Evolutionary conservation across 163 green algal genomes (phyloP).

Genomic region (Scenedesmus sp.): DNA sequence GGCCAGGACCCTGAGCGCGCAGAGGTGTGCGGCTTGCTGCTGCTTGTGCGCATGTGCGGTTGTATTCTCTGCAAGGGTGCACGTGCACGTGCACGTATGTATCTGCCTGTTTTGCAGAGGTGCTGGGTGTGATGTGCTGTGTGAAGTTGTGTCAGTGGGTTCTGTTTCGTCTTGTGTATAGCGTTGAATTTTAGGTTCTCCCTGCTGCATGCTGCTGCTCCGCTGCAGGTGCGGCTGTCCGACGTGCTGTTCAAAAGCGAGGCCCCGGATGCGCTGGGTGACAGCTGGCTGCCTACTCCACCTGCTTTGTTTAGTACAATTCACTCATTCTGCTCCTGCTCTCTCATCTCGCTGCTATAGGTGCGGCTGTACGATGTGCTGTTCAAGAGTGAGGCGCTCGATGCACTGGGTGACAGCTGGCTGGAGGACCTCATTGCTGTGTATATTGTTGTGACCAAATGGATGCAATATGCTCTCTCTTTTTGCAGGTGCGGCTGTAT

Average conservation of each 20-base stretch:
- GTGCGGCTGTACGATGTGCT: constrained; percentile 86
- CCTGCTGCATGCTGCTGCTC: neutral
- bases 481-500: constrained; percentile 76
- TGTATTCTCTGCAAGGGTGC: too few relatives aligned
- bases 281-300: constrained; percentile 77
- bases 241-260: constrained; percentile 88
- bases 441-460: too few relatives aligned
- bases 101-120: too few relatives aligned
- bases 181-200: too few relatives aligned
- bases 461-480: neutral
- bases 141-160: neutral
- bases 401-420: constrained; percentile 78
- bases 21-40: constrained; percentile 21
- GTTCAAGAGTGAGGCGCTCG: constrained; percentile 86
- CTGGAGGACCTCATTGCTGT: constrained; percentile 82
- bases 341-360: neutral
- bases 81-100: too few relatives aligned
- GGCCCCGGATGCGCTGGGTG: constrained; percentile 69
- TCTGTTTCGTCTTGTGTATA: neutral
- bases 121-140: neutral
- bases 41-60: neutral
- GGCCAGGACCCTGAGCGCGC: constrained; percentile 71
- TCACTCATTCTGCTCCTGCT: too few relatives aligned
- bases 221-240: constrained; percentile 77
- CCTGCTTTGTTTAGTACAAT: too few relatives aligned